Percentiles rank a stretch among this genome's conserved stretches.
Conservation (phyloP, 257 asterid genomes). For the Solanum clarkiae region DNA sequence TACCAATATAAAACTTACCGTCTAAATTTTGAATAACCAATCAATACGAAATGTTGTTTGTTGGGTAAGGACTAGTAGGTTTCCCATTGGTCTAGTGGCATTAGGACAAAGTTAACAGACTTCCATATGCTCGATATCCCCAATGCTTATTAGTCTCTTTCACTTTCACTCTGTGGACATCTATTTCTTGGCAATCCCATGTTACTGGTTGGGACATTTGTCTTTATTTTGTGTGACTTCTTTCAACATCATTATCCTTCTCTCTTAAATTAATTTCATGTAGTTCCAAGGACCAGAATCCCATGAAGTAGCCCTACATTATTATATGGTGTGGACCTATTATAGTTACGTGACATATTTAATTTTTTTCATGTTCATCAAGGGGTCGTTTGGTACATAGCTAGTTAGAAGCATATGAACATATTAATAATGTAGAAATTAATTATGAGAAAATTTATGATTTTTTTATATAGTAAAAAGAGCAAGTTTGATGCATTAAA, state of each 20-base stretch:
- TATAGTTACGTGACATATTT: background rate
- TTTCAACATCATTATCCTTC: slow-evolving; percentile 8
- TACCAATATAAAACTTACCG: no score
- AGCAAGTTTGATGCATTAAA: no score
- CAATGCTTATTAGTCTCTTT: background rate
- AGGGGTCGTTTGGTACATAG: background rate
- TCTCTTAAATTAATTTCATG: slow-evolving; percentile 6
- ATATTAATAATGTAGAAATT: no score
- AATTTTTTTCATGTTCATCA: background rate
- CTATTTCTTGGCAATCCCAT: slow-evolving; percentile 4
- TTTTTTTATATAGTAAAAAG: no score
- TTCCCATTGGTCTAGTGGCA: background rate
- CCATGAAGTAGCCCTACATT: slow-evolving; percentile 29
- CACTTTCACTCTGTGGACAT: background rate
- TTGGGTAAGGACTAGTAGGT: background rate
- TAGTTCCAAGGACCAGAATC: slow-evolving; percentile 46
- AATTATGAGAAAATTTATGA: no score
- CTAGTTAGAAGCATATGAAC: background rate
- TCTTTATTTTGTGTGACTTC: background rate
- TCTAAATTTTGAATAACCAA: background rate
- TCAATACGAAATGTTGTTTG: background rate
- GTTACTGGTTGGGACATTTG: background rate
- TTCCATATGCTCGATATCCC: background rate
- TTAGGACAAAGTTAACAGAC: slow-evolving; percentile 8
- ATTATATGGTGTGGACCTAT: slow-evolving; percentile 31